These are phyloP conservation scores for Ceriops zippeliana DNA, from an alignment of 345 rosid genomes.

Conservation along the genomic window DNA sequence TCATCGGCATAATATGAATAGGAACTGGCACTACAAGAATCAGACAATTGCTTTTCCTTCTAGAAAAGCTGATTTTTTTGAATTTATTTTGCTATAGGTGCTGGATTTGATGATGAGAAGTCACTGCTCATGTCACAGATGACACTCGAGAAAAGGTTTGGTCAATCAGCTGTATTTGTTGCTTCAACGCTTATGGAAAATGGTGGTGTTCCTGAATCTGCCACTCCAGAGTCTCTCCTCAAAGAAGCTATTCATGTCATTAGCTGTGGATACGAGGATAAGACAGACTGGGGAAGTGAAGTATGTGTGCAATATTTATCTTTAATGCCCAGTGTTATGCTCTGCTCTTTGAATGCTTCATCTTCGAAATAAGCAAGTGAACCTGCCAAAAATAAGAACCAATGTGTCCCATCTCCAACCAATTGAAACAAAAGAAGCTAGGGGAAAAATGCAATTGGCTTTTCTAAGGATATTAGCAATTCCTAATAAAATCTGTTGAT, in stretches of 20 bases:
- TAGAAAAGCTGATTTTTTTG: not conserved
- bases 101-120: conserved; percentile 42
- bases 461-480: not conserved
- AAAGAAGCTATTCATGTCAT: conserved; percentile 50
- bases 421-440: too few species aligned
- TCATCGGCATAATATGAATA: not conserved
- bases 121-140: conserved; percentile 41
- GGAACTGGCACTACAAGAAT: not conserved
- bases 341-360: not conserved
- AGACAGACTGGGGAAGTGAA: conserved; percentile 48
- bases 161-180: conserved; percentile 41
- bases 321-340: not conserved
- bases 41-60: not conserved
- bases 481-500: not conserved
- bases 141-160: conserved; percentile 43
- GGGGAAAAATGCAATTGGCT: not conserved
- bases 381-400: not conserved
- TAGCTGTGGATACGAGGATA: conserved; percentile 47
- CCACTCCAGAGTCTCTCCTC: conserved; percentile 34
- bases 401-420: not conserved
- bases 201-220: conserved; percentile 38
- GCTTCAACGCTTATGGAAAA: conserved; percentile 43
- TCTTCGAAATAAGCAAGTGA: not conserved
- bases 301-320: conserved; percentile 8
- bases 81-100: conserved; percentile 1